Conservation (phyloP, 768 basidiomycete species). For the Suillus brevipes region DNA sequence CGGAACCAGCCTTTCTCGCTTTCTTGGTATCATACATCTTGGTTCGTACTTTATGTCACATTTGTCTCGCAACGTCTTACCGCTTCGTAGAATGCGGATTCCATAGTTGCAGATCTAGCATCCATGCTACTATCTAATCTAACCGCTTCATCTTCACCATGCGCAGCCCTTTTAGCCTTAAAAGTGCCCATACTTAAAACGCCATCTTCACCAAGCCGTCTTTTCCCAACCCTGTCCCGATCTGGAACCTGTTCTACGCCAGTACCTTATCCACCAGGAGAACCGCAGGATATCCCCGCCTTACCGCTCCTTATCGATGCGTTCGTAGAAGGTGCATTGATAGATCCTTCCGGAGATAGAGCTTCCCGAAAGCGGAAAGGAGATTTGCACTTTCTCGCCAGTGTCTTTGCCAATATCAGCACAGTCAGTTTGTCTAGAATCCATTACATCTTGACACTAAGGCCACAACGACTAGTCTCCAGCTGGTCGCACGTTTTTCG, state of each 20-base stretch:
- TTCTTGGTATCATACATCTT: conserved; percentile 91
- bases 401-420: conserved; percentile 91
- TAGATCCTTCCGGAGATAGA: conserved; percentile 48
- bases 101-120: conserved; percentile 90
- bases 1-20: conserved; percentile 69
- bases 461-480: conserved; percentile 55
- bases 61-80: conserved; percentile 12
- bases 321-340: conserved; percentile 71
- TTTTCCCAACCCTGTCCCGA: conserved; percentile 75
- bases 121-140: conserved; percentile 98
- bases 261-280: conserved; percentile 63
- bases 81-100: conserved; percentile 71
- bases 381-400: conserved; percentile 86
- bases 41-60: conserved; percentile 41
- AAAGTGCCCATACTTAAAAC: conserved; percentile 63
- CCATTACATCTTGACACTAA: not conserved
- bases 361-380: conserved; percentile 65
- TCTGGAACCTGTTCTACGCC: conserved; percentile 79
- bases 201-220: conserved; percentile 42
- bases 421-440: conserved; percentile 49
- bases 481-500: conserved; percentile 75
- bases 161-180: conserved; percentile 61
- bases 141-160: conserved; percentile 70
- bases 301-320: conserved; percentile 88
- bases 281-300: conserved; percentile 55